Base-by-base conservation (phyloP, 140 eudicot species). In the Artemisia princeps region DNA sequence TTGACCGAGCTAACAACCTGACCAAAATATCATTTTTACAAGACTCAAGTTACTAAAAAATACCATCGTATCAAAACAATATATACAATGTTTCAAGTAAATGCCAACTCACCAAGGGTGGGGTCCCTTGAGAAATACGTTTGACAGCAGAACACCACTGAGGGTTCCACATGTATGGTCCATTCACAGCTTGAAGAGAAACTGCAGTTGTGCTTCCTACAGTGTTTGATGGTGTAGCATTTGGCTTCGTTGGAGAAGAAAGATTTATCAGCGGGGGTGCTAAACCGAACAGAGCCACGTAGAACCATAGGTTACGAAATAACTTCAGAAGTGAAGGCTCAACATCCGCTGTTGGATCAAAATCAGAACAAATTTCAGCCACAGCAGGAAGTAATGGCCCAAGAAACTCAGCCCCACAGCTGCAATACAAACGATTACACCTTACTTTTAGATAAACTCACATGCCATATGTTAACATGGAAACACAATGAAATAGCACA, bases 351-450 rank as follows among this genome's bases (percentile, higher is more conserved):
- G 85, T 84, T 13, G 99, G 96, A 66, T 86, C 94, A 74, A 94
- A 94, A 78, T 94, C 96, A 14, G 96, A 94, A 77, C 99, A 94
- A 58, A 94, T 86, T 72, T 94, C 96, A 55, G 99, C 99, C 76
- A 94, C 99, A 42, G 99, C 95, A 70, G 99, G 99, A 69, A 94
- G 87, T 70, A 94, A 87, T 60, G 99, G 99, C 65, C 99, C 99
- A 74, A 94, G 80, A 75, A 88, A 94, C 78, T 94, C 99, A 65
- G 99, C 99, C 67, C 99, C 99, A 64, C 94, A 81, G 81, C 99
- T 94, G 87, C 71, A 80, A 57, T 12, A 77, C 67, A 55, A 44
- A 76, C 24, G 19, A 20, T 51, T 59, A 51, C 51, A 48, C 17
- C 28, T 70, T 28, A 30, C 23, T 58, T 12, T 23, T 46, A 49